Conservation (phyloP, 768 basidiomycete species). For the Botryobasidium botryosum region DNA sequence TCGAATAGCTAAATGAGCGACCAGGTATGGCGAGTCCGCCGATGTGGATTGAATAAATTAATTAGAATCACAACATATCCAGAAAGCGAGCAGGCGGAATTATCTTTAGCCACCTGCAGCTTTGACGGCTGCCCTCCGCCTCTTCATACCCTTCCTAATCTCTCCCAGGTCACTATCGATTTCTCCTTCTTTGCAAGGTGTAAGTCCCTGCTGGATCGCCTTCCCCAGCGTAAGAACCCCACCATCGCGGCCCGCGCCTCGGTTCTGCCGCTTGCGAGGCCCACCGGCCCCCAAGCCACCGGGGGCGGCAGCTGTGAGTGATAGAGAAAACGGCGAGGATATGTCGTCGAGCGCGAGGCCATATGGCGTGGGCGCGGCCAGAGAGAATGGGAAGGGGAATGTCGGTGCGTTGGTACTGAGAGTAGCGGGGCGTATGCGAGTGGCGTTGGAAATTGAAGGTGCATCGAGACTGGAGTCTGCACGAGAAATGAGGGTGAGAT, state of each 20-base stretch:
- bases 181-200: slow-evolving; percentile 45
- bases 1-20: too few relatives aligned
- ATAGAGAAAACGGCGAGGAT: slow-evolving; percentile 67
- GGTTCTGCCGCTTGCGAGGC: slow-evolving; percentile 18
- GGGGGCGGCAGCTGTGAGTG: slow-evolving; percentile 37
- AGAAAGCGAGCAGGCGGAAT: too few relatives aligned
- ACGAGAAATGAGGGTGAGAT: slow-evolving; percentile 6
- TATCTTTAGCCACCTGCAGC: background rate
- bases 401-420: slow-evolving; percentile 27
- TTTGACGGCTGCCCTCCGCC: slow-evolving; percentile 20
- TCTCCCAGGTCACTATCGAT: slow-evolving; percentile 61
- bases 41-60: too few relatives aligned
- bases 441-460: slow-evolving; percentile 63
- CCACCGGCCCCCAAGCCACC: slow-evolving; percentile 13
- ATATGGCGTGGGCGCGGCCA: slow-evolving; percentile 39
- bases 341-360: slow-evolving; percentile 76
- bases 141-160: slow-evolving; percentile 60
- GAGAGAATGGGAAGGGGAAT: slow-evolving; percentile 31
- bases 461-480: slow-evolving; percentile 58
- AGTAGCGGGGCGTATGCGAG: slow-evolving; percentile 72
- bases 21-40: too few relatives aligned
- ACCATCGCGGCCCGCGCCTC: slow-evolving; percentile 24
- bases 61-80: too few relatives aligned
- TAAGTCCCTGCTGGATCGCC: slow-evolving; percentile 38
- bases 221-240: slow-evolving; percentile 36